These are phyloP conservation scores for Fraxinus cuspidata DNA, from an alignment of 257 asterid genomes.

Conservation along the genomic window DNA sequence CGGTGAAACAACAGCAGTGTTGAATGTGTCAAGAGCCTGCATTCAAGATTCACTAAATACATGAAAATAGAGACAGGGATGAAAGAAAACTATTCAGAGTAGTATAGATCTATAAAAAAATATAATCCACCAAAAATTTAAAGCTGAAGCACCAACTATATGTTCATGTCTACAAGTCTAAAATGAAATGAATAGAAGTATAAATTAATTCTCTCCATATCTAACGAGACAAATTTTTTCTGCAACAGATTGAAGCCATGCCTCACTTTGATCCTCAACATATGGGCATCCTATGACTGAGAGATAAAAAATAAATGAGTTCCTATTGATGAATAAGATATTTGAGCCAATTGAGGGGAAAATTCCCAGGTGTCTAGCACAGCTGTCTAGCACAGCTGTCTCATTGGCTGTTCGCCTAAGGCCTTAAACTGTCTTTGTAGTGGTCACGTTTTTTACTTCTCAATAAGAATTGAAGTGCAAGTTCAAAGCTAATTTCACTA, in stretches of 20 bases:
- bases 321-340: neutral
- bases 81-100: neutral
- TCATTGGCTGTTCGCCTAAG: neutral
- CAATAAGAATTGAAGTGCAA: neutral
- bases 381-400: neutral
- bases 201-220: neutral
- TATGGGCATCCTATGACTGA: neutral
- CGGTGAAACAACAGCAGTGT: constrained; percentile 46
- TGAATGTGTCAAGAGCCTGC: constrained; percentile 43
- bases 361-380: neutral
- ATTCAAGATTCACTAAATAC: constrained; percentile 25
- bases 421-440: neutral
- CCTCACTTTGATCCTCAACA: neutral
- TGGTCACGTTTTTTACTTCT: neutral
- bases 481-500: neutral
- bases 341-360: neutral
- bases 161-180: neutral
- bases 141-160: neutral
- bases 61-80: constrained; percentile 19
- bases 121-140: neutral
- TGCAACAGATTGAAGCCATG: neutral
- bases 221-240: neutral
- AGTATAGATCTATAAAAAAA: neutral
- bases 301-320: neutral
- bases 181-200: neutral